A percentile compares a stretch with the other conserved stretches of the same genome.
These are phyloP conservation scores for Mortierella antarctica DNA, from an alignment of 192 early-diverging fungal genomes.

Conservation along the genomic window DNA sequence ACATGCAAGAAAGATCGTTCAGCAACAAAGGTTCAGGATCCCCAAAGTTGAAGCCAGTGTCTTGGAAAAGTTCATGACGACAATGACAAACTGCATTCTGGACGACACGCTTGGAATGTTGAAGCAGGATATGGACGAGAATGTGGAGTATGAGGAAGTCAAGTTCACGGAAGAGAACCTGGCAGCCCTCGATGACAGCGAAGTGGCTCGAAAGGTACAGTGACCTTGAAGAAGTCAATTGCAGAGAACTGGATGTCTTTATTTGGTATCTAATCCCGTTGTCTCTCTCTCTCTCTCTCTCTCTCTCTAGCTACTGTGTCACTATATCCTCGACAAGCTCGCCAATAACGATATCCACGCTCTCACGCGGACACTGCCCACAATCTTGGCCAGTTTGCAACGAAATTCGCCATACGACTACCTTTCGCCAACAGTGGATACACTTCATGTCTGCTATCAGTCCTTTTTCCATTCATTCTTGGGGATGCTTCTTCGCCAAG, in stretches of 20 bases:
- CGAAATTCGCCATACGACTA: constrained; percentile 45
- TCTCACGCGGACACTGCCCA: constrained; percentile 48
- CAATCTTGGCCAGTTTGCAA: constrained; percentile 39
- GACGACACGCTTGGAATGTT: constrained; percentile 39
- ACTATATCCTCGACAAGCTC: constrained; percentile 59
- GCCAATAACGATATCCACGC: constrained; percentile 50
- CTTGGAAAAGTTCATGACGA: constrained; percentile 53
- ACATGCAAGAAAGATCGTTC: constrained; percentile 58
- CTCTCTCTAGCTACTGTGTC: constrained; percentile 43
- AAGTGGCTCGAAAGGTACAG: constrained; percentile 61
- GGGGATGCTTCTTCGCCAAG: constrained; percentile 45
- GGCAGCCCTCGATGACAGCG: constrained; percentile 49
- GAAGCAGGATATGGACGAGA: constrained; percentile 39
- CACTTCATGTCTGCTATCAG: constrained; percentile 56
- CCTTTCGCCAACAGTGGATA: constrained; percentile 17
- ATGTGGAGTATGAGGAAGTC: constrained; percentile 35
- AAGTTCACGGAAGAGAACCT: constrained; percentile 35
- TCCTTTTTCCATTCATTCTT: constrained; percentile 58
- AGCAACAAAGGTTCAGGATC: constrained; percentile 55
- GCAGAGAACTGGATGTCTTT: not conserved
- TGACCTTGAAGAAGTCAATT: not conserved
- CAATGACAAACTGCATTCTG: constrained; percentile 45
- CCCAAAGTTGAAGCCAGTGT: constrained; percentile 63
- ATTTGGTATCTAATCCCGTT: not conserved
- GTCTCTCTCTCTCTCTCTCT: not conserved